Base-by-base conservation (phyloP, 2,329 filamentous ascomycete species). In the Fusarium metavorans region DNA sequence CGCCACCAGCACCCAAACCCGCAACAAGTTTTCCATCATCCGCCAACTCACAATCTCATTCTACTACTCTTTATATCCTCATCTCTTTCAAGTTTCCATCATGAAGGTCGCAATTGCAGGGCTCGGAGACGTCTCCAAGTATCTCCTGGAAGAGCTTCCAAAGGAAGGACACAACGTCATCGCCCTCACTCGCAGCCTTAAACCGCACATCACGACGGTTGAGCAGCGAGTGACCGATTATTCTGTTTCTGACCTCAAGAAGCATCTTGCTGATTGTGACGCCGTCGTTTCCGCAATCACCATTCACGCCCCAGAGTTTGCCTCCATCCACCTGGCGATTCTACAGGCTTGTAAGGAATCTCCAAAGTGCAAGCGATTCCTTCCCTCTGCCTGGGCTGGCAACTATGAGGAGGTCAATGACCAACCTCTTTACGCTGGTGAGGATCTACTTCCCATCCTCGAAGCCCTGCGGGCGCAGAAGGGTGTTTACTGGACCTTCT, bases 81-180 rank as follows among this genome's bases (percentile, higher is more conserved):
- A 30, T 23, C 23, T 8, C 5, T 41, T n/a, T n/a, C 13, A 37
- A 16, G 34, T 16, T 39, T 8, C 5, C 48, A 10, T 18, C 3
- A 68, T 66, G 61, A 63, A 58, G 23, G 66, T 61, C 16, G 61
- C 62, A 37, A 54, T 68, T 3, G 61, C 61, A 39, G 66, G 66
- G 11, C 59, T 57, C 18, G 66, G 66, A n/a, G 66, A 65, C 11
- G 20, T 65, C 14, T 39, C 66, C 64, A 63, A 41, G 54, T 68
- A 68, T 41, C 41, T 65, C 25, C 35, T 63, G 41, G 66, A 68
- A 20, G 66, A 65, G 52, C 50, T 68, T 9, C 34, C 61, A 25
- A 68, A 56, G 34, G 30, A 25, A n/a, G 61, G 61, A 6, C 61
- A 68, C 4, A 5, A 61, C 27, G 7, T 68, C 5, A 4, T 60